phyloP scores from a whole-genome alignment of 768 basidiomycete genomes.

The Pulveroboletus sp. region DNA sequence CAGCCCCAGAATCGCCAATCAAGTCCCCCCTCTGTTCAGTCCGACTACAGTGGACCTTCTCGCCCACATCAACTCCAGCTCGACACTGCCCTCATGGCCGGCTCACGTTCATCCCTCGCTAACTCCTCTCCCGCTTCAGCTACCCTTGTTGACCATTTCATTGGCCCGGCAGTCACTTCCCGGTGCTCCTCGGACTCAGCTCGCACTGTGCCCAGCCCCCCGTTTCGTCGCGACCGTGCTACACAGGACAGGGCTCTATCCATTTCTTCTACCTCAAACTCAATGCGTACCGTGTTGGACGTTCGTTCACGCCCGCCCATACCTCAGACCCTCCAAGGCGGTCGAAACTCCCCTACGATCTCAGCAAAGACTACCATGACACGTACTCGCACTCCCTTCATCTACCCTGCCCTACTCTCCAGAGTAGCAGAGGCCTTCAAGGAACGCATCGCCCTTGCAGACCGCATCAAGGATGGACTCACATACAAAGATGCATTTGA shows the following conservation, averaged over 20 bases:
- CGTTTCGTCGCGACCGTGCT: constrained; percentile 54
- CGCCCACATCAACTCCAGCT: constrained; percentile 54
- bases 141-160: constrained; percentile 33
- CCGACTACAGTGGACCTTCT: constrained; percentile 33
- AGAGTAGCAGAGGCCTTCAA: constrained; percentile 93
- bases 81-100: constrained; percentile 45
- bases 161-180: constrained; percentile 22
- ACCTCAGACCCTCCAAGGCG: constrained; percentile 35
- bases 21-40: constrained; percentile 37
- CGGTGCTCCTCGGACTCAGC: constrained; percentile 70
- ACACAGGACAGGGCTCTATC: constrained; percentile 72
- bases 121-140: constrained; percentile 44
- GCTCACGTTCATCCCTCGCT: constrained; percentile 38
- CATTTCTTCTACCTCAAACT: constrained; percentile 57
- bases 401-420: constrained; percentile 95
- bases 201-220: constrained; percentile 50
- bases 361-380: constrained; percentile 34
- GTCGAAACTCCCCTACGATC: constrained; percentile 34
- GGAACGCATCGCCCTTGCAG: constrained; percentile 67
- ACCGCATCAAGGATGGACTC: constrained; percentile 90
- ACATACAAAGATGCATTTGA: constrained; percentile 97
- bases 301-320: constrained; percentile 33
- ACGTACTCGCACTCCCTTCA: constrained; percentile 58
- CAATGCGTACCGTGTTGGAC: constrained; percentile 45
- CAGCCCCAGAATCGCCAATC: constrained; percentile 28